Evolutionary conservation across 2,329 filamentous ascomycete genomes (phyloP).

Genomic region (Aphanocladium album): DNA sequence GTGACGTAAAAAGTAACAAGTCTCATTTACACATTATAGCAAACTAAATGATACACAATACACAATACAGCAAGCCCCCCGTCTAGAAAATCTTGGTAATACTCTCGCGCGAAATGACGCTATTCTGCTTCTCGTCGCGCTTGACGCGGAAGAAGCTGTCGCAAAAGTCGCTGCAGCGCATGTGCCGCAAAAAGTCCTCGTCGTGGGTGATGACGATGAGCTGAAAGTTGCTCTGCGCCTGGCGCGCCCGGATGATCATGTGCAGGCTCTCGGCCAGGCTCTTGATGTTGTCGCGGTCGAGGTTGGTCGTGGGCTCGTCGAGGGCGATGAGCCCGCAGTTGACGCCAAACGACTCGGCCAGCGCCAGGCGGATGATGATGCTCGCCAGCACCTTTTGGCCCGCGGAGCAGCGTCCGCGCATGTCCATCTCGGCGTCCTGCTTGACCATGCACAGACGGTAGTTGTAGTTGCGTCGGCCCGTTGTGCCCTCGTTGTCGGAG

Average conservation of each 20-base stretch:
- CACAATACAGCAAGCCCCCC: not conserved
- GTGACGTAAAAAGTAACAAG: no score
- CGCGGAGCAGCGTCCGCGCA: slow-evolving; percentile 94
- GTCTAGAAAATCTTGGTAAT: slow-evolving; percentile 44
- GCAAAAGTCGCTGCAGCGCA: slow-evolving; percentile 90
- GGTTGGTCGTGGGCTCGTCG: slow-evolving; percentile 95
- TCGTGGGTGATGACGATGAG: slow-evolving; percentile 98
- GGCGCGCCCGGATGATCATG: slow-evolving; percentile 77
- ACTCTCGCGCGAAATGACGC: slow-evolving; percentile 69
- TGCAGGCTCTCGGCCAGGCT: slow-evolving; percentile 80
- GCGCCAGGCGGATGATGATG: slow-evolving; percentile 93
- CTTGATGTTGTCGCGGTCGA: slow-evolving; percentile 91
- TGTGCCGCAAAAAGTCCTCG: slow-evolving; percentile 88
- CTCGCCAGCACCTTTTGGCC: slow-evolving; percentile 94
- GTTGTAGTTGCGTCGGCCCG: slow-evolving; percentile 82
- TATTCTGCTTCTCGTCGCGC: slow-evolving; percentile 80
- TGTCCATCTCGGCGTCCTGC: slow-evolving; percentile 96
- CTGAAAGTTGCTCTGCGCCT: slow-evolving; percentile 91
- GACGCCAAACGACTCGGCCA: slow-evolving; percentile 93
- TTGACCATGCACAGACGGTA: slow-evolving; percentile 98
- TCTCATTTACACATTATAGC: not conserved
- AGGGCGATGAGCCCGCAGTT: slow-evolving; percentile 95
- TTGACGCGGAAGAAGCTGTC: slow-evolving; percentile 88
- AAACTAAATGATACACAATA: not conserved
- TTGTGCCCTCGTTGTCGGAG: slow-evolving; percentile 74